Evolutionary conservation across 2,329 filamentous ascomycete genomes (phyloP).

Genomic region (Penicillium sp.): DNA sequence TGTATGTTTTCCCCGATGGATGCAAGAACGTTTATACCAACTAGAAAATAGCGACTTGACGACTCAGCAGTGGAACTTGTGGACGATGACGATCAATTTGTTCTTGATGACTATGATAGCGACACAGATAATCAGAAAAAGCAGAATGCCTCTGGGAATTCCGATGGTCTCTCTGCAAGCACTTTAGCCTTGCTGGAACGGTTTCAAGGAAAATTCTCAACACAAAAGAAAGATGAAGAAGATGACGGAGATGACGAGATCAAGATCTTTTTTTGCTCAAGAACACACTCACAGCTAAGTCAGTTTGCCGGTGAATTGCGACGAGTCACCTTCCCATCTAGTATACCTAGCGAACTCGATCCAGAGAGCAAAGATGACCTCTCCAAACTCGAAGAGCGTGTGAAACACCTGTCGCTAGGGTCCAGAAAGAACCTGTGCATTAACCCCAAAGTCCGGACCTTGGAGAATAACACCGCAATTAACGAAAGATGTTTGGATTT

Average conservation of each 20-base stretch:
- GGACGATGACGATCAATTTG: slow-evolving; percentile 65
- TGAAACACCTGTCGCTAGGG: slow-evolving; percentile 80
- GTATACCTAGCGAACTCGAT: slow-evolving; percentile 52
- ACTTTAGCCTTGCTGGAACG: slow-evolving; percentile 72
- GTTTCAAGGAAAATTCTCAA: slow-evolving; percentile 50
- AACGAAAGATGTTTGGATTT: slow-evolving; percentile 91
- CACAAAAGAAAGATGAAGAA: slow-evolving; percentile 43
- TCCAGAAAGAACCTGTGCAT: slow-evolving; percentile 89
- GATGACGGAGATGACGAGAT: slow-evolving; percentile 58
- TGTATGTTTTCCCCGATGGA: neutral
- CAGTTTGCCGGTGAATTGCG: slow-evolving; percentile 83
- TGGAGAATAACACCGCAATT: slow-evolving; percentile 72
- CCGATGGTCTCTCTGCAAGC: slow-evolving; percentile 64
- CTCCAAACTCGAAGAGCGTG: slow-evolving; percentile 52
- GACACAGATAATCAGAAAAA: slow-evolving; percentile 50
- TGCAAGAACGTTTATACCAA: neutral
- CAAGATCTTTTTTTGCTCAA: slow-evolving; percentile 89
- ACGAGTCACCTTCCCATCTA: slow-evolving; percentile 73
- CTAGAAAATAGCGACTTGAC: slow-evolving; percentile 30
- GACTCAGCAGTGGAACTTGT: slow-evolving; percentile 13
- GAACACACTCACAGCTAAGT: slow-evolving; percentile 86
- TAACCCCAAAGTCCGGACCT: slow-evolving; percentile 72
- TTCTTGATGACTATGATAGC: slow-evolving; percentile 72
- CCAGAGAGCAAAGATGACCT: slow-evolving; percentile 20
- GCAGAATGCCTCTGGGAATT: slow-evolving; percentile 31